phyloP scores from a whole-genome alignment of 2,329 filamentous ascomycete species.

The Clarireedia paspali region DNA sequence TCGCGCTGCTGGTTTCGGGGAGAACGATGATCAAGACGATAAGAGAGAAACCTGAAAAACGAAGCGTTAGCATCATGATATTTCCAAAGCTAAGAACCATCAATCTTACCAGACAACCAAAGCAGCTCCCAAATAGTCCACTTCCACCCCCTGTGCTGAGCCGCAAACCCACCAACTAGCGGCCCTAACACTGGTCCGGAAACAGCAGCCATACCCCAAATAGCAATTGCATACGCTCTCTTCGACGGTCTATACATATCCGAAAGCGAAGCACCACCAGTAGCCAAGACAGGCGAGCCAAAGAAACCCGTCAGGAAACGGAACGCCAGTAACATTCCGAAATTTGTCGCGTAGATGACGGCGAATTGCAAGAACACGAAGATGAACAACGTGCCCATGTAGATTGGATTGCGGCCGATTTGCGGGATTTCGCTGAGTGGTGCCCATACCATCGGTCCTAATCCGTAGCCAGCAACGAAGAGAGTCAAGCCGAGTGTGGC shows the following conservation, averaged over 20 bases:
- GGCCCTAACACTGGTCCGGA: slow-evolving; percentile 50
- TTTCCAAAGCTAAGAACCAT: background rate
- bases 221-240: slow-evolving; percentile 49
- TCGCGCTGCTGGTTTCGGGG: slow-evolving; percentile 52
- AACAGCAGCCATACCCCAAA: slow-evolving; percentile 45
- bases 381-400: slow-evolving; percentile 57
- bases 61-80: background rate
- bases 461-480: slow-evolving; percentile 54
- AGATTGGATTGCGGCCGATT: slow-evolving; percentile 60
- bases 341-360: slow-evolving; percentile 40
- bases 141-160: slow-evolving; percentile 48
- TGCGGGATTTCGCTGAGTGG: slow-evolving; percentile 59
- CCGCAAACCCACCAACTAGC: slow-evolving; percentile 50
- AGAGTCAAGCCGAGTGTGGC: slow-evolving; percentile 51
- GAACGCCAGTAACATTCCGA: slow-evolving; percentile 46
- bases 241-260: slow-evolving; percentile 43
- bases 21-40: slow-evolving; percentile 51
- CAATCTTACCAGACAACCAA: slow-evolving; percentile 42
- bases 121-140: slow-evolving; percentile 52
- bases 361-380: slow-evolving; percentile 51
- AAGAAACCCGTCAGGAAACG: slow-evolving; percentile 60
- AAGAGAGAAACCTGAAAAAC: slow-evolving; percentile 37
- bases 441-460: slow-evolving; percentile 57
- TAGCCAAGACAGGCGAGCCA: slow-evolving; percentile 54
- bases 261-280: slow-evolving; percentile 41